Percentiles rank a stretch among this genome's conserved stretches.
These are phyloP conservation scores for Prunus salicina DNA, from an alignment of 306 rosid genomes.

Conservation along the genomic window DNA sequence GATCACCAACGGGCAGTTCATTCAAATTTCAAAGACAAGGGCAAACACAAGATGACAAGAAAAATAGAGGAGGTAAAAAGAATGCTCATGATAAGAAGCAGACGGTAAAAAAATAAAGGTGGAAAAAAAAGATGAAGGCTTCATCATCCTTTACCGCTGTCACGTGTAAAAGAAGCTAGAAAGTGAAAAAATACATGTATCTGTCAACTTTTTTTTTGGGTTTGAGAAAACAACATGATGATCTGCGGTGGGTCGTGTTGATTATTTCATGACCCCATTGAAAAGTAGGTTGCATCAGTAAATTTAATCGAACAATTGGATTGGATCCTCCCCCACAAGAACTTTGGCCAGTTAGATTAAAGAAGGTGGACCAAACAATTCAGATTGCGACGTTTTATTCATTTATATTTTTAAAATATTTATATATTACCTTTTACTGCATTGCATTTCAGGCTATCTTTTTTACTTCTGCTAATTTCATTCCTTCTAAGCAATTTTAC, in stretches of 20 bases:
- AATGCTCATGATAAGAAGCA: too few species aligned
- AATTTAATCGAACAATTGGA: neutral
- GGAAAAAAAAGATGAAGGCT: constrained; percentile 13
- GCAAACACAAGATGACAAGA: neutral
- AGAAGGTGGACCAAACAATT: neutral
- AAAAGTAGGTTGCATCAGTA: constrained; percentile 36
- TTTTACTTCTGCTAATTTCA: neutral
- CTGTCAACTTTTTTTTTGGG: constrained; percentile 10
- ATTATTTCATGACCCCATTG: constrained; percentile 33
- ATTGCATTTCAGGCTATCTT: neutral
- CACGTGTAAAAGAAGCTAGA: constrained; percentile 37
- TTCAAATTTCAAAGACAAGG: constrained; percentile 13
- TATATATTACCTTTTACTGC: neutral
- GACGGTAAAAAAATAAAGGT: neutral
- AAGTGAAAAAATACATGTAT: constrained; percentile 15
- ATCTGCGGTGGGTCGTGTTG: constrained; percentile 48
- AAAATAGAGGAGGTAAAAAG: neutral
- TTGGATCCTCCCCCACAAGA: neutral
- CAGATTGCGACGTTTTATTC: neutral
- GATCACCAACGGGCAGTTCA: constrained; percentile 15
- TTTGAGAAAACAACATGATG: constrained; percentile 36
- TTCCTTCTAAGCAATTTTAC: too few species aligned
- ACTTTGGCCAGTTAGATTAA: neutral
- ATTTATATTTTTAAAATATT: too few species aligned
- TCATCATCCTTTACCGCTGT: constrained; percentile 32